Evolutionary conservation across 768 basidiomycete genomes (phyloP).

Genomic region (Lyophyllum shimeji): DNA sequence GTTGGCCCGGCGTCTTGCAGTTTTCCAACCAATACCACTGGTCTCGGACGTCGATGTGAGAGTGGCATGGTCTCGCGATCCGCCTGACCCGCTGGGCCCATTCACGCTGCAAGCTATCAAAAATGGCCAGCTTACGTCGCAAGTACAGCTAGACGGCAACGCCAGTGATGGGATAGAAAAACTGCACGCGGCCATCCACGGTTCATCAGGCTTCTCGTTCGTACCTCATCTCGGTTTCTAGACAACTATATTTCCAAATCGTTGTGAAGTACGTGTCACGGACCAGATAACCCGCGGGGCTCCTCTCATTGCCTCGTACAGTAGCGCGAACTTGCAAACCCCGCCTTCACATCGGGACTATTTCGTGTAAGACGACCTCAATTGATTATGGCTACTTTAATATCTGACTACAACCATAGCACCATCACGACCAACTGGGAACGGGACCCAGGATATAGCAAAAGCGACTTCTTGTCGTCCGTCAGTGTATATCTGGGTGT

Average conservation of each 20-base stretch:
- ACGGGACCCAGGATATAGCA: too few species aligned
- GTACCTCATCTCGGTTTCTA: neutral
- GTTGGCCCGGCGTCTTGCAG: neutral
- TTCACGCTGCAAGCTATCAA: neutral
- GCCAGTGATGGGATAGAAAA: neutral
- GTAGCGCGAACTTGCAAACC: neutral
- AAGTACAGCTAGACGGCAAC: neutral
- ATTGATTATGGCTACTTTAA: too few species aligned
- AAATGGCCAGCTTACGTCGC: neutral
- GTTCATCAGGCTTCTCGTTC: neutral
- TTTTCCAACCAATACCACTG: neutral
- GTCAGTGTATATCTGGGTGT: too few species aligned
- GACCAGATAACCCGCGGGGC: too few species aligned
- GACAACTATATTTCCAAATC: constrained; percentile 1
- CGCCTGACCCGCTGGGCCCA: neutral
- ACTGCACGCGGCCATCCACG: neutral
- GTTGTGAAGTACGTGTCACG: constrained; percentile 1
- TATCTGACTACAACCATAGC: too few species aligned
- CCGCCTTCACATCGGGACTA: neutral
- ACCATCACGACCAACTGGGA: too few species aligned
- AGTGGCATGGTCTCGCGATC: constrained; percentile 1
- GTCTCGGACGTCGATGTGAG: neutral
- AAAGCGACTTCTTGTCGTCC: too few species aligned
- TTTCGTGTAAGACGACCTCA: neutral
- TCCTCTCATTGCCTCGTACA: neutral